Evolutionary conservation across 2,329 filamentous ascomycete species (phyloP).

Genomic region (Atkinsonella texensis): DNA sequence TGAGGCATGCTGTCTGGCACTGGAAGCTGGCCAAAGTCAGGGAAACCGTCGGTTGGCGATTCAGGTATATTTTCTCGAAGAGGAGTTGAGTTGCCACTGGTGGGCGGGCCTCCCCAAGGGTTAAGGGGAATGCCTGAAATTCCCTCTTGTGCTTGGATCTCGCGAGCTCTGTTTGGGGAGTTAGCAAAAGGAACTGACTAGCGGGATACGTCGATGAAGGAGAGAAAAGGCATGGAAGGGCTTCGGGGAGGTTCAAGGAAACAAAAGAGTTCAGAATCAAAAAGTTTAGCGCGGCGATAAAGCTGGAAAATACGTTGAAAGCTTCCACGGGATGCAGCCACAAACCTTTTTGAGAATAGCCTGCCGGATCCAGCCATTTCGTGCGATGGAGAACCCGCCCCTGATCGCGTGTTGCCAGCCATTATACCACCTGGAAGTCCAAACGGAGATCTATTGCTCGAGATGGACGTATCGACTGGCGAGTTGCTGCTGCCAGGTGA

Average conservation of each 20-base stretch:
- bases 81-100: conserved; percentile 91
- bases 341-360: conserved; percentile 86
- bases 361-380: conserved; percentile 62
- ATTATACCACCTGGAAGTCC: conserved; percentile 55
- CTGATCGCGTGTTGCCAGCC: conserved; percentile 55
- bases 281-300: neutral
- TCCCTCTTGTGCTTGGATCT: conserved; percentile 95
- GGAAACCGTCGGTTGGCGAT: conserved; percentile 90
- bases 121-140: conserved; percentile 54
- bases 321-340: conserved; percentile 9
- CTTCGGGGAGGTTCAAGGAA: too few species aligned
- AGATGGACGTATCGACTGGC: conserved; percentile 60
- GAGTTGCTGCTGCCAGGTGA: conserved; percentile 73
- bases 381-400: conserved; percentile 92
- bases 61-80: conserved; percentile 95
- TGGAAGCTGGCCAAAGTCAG: conserved; percentile 68
- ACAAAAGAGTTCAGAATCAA: conserved; percentile 2
- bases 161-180: conserved; percentile 58
- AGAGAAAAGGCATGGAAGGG: neutral
- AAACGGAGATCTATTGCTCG: conserved; percentile 58
- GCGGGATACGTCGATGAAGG: neutral
- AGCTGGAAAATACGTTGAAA: neutral
- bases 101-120: conserved; percentile 90
- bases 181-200: neutral
- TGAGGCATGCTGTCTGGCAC: conserved; percentile 54